These are phyloP conservation scores for Ustilago nuda DNA, from an alignment of 1,284 basidiomycete species.

Conservation along the genomic window DNA sequence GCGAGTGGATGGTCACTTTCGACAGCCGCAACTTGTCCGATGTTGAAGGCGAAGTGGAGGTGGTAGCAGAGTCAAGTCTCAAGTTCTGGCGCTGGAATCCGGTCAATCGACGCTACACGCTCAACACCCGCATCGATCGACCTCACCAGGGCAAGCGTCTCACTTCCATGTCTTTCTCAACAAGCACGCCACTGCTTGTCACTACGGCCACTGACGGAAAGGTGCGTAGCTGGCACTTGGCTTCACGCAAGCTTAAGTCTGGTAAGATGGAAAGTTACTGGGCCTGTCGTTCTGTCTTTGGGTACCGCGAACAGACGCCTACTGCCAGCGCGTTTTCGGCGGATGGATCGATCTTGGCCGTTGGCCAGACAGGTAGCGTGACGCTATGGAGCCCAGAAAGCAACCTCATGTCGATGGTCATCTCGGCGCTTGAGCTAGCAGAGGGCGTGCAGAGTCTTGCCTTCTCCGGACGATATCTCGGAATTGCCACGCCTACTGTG, in stretches of 20 bases:
- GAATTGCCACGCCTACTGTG: conserved; percentile 27
- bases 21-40: conserved; percentile 75
- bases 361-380: conserved; percentile 78
- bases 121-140: conserved; percentile 88
- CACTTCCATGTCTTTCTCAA: conserved; percentile 77
- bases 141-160: conserved; percentile 82
- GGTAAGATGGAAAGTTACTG: conserved; percentile 59
- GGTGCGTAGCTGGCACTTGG: conserved; percentile 77
- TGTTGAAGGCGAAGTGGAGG: conserved; percentile 64
- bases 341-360: conserved; percentile 86
- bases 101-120: conserved; percentile 68
- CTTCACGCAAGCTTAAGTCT: conserved; percentile 55
- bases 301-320: conserved; percentile 58
- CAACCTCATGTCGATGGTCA: conserved; percentile 76
- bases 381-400: conserved; percentile 82
- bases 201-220: conserved; percentile 79
- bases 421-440: conserved; percentile 69
- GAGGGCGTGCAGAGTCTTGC: conserved; percentile 24
- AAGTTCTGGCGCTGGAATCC: conserved; percentile 90
- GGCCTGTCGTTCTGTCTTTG: conserved; percentile 63
- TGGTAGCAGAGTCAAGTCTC: conserved; percentile 82
- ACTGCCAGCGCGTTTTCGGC: conserved; percentile 79
- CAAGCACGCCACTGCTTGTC: conserved; percentile 71
- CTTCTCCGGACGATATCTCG: conserved; percentile 60
- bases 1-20: conserved; percentile 90